Evolutionary conservation across 306 rosid species (phyloP).

Genomic region (Dalbergia oliveri): DNA sequence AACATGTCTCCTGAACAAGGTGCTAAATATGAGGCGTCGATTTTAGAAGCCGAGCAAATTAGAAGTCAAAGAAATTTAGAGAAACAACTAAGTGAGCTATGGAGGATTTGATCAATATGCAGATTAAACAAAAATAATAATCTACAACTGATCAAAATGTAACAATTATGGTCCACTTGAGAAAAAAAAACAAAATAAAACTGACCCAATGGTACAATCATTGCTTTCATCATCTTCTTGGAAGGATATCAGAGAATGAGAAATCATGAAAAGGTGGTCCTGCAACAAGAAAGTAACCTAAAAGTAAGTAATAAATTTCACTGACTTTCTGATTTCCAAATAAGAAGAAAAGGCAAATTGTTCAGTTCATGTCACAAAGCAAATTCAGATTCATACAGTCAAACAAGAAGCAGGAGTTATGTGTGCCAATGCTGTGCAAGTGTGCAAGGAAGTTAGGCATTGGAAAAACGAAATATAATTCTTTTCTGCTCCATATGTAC

Average conservation of each 20-base stretch:
- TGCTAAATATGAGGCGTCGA: not conserved
- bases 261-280: conserved; percentile 95
- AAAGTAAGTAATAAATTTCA: conserved; percentile 27
- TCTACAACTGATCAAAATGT: conserved; percentile 1
- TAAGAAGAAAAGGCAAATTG: not conserved
- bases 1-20: not conserved
- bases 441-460: not conserved
- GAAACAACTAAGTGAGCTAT: conserved; percentile 1
- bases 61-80: not conserved
- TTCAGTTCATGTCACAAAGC: not conserved
- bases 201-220: not conserved
- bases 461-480: conserved; percentile 17
- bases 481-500: conserved; percentile 11
- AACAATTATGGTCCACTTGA: not conserved
- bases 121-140: not conserved
- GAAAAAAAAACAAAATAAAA: not conserved
- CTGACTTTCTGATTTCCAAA: not conserved
- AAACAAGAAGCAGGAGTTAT: conserved; percentile 29
- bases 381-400: conserved; percentile 11
- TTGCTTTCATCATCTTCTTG: conserved; percentile 56
- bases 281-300: conserved; percentile 52
- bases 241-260: conserved; percentile 81
- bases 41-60: not conserved
- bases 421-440: not conserved
- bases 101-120: conserved; percentile 19